phyloP scores from a whole-genome alignment of 2,329 filamentous ascomycete species.

The Aspergillus sp. region DNA sequence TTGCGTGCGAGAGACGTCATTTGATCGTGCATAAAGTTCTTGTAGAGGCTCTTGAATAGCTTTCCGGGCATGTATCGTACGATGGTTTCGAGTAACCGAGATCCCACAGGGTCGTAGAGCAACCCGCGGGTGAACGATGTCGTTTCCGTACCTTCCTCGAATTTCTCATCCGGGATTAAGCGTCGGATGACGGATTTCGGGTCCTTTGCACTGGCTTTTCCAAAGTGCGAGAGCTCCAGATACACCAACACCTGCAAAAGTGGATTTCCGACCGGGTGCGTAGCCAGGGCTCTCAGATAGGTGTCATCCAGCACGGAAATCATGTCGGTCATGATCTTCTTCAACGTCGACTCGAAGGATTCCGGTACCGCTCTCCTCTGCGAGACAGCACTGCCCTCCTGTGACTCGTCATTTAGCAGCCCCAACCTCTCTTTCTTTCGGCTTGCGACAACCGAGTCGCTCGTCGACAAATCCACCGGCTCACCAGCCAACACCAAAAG shows the following conservation, averaged over 20 bases:
- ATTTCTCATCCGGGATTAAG: conserved; percentile 75
- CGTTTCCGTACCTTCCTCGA: conserved; percentile 69
- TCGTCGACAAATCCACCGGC: conserved; percentile 67
- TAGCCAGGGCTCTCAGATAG: conserved; percentile 78
- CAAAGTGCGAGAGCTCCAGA: conserved; percentile 74
- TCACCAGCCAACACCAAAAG: conserved; percentile 82
- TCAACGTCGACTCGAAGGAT: conserved; percentile 72
- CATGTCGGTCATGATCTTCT: conserved; percentile 78
- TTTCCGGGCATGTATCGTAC: conserved; percentile 79
- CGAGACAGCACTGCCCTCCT: conserved; percentile 48
- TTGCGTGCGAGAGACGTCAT: conserved; percentile 82
- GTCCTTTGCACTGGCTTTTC: conserved; percentile 64
- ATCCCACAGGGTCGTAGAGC: conserved; percentile 87
- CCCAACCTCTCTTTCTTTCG: conserved; percentile 86
- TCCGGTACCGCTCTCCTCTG: conserved; percentile 64
- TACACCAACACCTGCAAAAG: conserved; percentile 87
- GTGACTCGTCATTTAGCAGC: conserved; percentile 50
- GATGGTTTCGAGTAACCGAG: conserved; percentile 83
- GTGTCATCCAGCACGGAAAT: conserved; percentile 72
- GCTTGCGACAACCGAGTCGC: conserved; percentile 77
- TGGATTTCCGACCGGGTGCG: conserved; percentile 87
- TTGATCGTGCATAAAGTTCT: conserved; percentile 72
- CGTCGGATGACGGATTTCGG: conserved; percentile 68
- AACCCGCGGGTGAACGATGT: conserved; percentile 81
- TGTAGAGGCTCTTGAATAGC: conserved; percentile 84